Base-by-base conservation (phyloP, 495 filamentous ascomycete genomes). In the Pseudotulostoma volvatum region DNA sequence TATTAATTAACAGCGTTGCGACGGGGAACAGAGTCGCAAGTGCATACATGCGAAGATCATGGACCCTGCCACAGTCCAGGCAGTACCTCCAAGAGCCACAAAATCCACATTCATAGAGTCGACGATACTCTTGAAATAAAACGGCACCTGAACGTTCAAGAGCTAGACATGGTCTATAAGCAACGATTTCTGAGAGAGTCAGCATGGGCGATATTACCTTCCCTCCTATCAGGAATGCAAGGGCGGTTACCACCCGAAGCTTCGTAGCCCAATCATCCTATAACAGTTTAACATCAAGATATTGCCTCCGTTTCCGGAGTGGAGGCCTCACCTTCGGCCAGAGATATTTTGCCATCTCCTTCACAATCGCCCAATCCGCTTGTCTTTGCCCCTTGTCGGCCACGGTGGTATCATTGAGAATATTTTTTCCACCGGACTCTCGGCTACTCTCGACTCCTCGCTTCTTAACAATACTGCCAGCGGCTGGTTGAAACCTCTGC, bases 331-430 rank as follows among this genome's bases (percentile, higher is more conserved):
- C 74, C 66, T 90, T 93, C 19, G 90, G 90, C 90, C 90, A 97
- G n/a, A 97, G 59, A 55, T 97, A 97, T 39, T 73, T 77, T 32
- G 80, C 74, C 87, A 97, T 95, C 56, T 96, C 85, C 60, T 84
- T 92, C 66, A 97, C 88, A 34, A 97, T 97, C 4, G 84, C 85
- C 90, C 92, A 96, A 45, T 97, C 90, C 4, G 86, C 92, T 58
- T 85, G 92, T 34, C 90, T 72, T 60, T 96, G 90, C 56, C 93
- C 86, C 48, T 85, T 81, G 7, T 71, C 80, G 2, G 70, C 66
- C 20, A 70, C 50, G 3, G 56, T 61, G 36, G 68, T 50, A 52
- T 78, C 74, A 18, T 61, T 61, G 25, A 79, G 62, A 30, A 81
- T 52, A 37, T 66, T 54, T 38, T 68, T 71, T 43, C 63, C 65